These are phyloP conservation scores for Phytophthora megakarya DNA, from an alignment of 352 stramenopile species.

Conservation along the genomic window DNA sequence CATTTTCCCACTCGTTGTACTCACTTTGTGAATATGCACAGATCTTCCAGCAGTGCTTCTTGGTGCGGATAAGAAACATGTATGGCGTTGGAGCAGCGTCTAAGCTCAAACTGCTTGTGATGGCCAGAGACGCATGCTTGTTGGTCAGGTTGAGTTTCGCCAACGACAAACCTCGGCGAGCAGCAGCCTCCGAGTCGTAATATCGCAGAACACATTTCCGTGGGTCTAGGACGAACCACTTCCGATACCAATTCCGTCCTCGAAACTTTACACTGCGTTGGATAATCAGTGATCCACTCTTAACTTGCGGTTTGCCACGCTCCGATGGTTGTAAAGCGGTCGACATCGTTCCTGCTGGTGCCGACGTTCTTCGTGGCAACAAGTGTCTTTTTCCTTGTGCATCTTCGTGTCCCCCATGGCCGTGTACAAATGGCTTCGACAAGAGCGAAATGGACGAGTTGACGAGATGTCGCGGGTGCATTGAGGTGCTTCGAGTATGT, in stretches of 20 bases:
- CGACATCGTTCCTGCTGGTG: conserved; percentile 6
- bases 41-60: conserved; percentile 75
- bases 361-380: conserved; percentile 29
- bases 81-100: conserved; percentile 69
- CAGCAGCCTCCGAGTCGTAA: conserved; percentile 72
- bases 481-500: conserved; percentile 54
- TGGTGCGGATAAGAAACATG: conserved; percentile 67
- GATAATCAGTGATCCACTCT: conserved; percentile 67
- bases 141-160: conserved; percentile 68
- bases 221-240: conserved; percentile 78
- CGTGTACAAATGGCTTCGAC: conserved; percentile 64
- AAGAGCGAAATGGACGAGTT: conserved; percentile 79
- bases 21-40: conserved; percentile 57
- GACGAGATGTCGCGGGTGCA: conserved; percentile 70
- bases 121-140: conserved; percentile 66
- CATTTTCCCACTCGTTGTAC: conserved; percentile 75
- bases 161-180: conserved; percentile 57
- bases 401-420: conserved; percentile 29
- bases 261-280: conserved; percentile 76
- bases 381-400: conserved; percentile 32
- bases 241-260: conserved; percentile 76
- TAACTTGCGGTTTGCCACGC: conserved; percentile 28
- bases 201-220: conserved; percentile 70
- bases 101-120: conserved; percentile 59
- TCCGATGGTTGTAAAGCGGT: conserved; percentile 14